Evolutionary conservation across 495 filamentous ascomycete species (phyloP).

Genomic region (Tuber melanosporum): DNA sequence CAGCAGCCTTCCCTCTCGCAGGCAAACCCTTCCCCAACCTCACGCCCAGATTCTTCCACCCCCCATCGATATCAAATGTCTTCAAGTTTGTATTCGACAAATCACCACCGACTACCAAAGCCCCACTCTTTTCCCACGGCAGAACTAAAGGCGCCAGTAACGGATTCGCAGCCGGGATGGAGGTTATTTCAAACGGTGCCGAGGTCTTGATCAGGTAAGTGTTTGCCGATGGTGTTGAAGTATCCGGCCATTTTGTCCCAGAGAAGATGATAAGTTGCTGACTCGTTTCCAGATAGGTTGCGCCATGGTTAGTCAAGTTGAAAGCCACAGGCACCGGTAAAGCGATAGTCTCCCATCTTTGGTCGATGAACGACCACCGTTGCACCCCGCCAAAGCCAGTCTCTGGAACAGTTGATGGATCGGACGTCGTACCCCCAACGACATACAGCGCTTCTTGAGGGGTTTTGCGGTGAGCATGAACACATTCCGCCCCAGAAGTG

Average conservation of each 20-base stretch:
- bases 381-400: constrained; percentile 70
- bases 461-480: constrained; percentile 56
- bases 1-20: constrained; percentile 30
- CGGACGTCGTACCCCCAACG: constrained; percentile 60
- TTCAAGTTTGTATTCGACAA: constrained; percentile 60
- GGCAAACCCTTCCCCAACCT: constrained; percentile 55
- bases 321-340: constrained; percentile 53
- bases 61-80: constrained; percentile 51
- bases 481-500: constrained; percentile 70
- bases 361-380: constrained; percentile 67
- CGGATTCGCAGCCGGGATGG: constrained; percentile 53
- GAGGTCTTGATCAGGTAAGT: constrained; percentile 67
- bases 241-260: constrained; percentile 56
- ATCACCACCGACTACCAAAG: constrained; percentile 70
- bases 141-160: constrained; percentile 64
- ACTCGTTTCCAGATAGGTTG: constrained; percentile 63
- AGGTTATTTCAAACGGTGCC: constrained; percentile 49
- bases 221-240: constrained; percentile 53
- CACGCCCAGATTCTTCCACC: constrained; percentile 61
- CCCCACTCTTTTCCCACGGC: constrained; percentile 65
- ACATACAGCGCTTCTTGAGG: constrained; percentile 66
- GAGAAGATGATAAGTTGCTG: constrained; percentile 74
- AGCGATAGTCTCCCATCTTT: constrained; percentile 65
- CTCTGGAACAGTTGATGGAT: constrained; percentile 45
- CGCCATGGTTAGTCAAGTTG: constrained; percentile 60